A percentile compares a stretch with the other conserved stretches of the same genome.
phyloP scores from a whole-genome alignment of 2,329 filamentous ascomycete genomes.

The Paracamarosporium sp. region DNA sequence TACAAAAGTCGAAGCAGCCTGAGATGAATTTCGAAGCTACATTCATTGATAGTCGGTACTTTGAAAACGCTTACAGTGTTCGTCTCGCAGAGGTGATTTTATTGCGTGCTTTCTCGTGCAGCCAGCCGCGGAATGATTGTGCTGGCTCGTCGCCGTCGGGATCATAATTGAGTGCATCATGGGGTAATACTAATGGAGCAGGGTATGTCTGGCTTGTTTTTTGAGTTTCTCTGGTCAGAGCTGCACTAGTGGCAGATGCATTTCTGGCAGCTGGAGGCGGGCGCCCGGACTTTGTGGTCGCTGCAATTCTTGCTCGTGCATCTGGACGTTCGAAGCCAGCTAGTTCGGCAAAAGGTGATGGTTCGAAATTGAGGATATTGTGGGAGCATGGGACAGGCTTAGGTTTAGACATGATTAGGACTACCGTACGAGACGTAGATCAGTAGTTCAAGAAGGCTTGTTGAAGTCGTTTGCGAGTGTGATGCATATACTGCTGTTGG shows the following conservation, averaged over 20 bases:
- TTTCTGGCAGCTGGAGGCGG: slow-evolving; percentile 7
- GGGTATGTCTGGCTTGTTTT: slow-evolving; percentile 54
- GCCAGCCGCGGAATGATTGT: slow-evolving; percentile 63
- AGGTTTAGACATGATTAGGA: not conserved
- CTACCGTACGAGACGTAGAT: not conserved
- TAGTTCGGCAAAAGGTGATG: slow-evolving; percentile 44
- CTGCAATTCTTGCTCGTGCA: slow-evolving; percentile 29
- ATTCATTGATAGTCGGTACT: no score
- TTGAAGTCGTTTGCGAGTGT: not conserved
- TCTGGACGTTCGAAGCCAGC: slow-evolving; percentile 42
- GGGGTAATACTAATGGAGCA: slow-evolving; percentile 65
- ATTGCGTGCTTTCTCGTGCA: slow-evolving; percentile 53
- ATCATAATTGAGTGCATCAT: slow-evolving; percentile 64
- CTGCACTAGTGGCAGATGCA: not conserved
- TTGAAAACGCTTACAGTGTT: no score
- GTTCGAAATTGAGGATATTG: slow-evolving; percentile 21
- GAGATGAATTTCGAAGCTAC: no score
- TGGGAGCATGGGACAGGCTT: slow-evolving; percentile 12
- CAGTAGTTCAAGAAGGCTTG: not conserved
- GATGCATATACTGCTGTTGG: not conserved
- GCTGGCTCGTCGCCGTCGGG: slow-evolving; percentile 52
- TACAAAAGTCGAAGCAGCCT: no score
- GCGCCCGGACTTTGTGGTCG: slow-evolving; percentile 21
- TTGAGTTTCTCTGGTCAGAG: not conserved
- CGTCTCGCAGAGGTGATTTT: slow-evolving; percentile 53